Conservation (phyloP, 257 asterid genomes). For the Ligustrum vulgare region DNA sequence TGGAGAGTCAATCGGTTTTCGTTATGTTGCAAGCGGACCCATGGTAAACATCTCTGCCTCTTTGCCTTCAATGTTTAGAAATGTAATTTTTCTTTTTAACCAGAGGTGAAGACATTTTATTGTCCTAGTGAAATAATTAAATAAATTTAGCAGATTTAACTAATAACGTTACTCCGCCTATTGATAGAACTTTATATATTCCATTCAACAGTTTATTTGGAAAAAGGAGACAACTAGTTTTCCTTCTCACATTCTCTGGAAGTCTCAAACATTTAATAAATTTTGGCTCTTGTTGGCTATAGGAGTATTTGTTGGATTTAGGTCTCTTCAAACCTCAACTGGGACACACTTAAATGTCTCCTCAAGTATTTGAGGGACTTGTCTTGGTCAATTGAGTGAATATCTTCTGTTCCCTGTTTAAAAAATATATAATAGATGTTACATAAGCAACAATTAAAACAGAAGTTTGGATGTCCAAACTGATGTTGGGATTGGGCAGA, state of each 20-base stretch:
- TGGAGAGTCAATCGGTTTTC: slow-evolving; percentile 96
- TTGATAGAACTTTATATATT: background rate
- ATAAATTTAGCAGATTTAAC: background rate
- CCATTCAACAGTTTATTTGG: background rate
- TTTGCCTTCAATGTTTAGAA: background rate
- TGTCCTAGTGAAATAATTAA: background rate
- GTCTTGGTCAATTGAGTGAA: background rate
- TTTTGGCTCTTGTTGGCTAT: background rate
- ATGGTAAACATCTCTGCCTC: slow-evolving; percentile 48
- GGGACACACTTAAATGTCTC: background rate
- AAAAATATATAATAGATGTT: no score
- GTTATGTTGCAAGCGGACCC: slow-evolving; percentile 98
- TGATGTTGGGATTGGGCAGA: background rate
- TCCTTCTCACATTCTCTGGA: background rate
- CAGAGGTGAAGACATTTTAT: background rate
- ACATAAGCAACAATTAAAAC: background rate
- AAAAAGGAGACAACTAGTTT: background rate
- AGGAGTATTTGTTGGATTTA: background rate
- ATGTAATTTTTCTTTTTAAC: background rate
- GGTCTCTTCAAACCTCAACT: background rate
- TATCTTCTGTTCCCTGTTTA: background rate
- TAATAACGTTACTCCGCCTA: background rate
- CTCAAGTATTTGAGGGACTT: background rate
- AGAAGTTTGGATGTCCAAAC: background rate
- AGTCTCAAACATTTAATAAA: background rate